phyloP scores from a whole-genome alignment of 176 grass and related monocot species.

The Chloris gayana region DNA sequence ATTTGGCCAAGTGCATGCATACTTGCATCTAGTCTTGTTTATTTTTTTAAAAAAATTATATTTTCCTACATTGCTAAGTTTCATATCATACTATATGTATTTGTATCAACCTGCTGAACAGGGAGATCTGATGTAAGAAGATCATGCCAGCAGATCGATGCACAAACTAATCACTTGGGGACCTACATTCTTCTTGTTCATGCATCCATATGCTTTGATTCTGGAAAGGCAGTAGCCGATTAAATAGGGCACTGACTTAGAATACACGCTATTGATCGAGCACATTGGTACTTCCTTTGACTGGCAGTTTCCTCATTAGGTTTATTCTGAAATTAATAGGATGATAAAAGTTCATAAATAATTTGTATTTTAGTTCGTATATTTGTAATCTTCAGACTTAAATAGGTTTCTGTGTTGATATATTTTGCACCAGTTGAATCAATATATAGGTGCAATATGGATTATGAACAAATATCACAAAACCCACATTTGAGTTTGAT shows the following conservation, averaged over 20 bases:
- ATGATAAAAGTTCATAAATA: neutral
- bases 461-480: neutral
- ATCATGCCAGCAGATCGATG: constrained; percentile 28
- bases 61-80: neutral
- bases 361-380: neutral
- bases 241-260: constrained; percentile 17
- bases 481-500: neutral
- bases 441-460: neutral
- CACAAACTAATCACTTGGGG: neutral
- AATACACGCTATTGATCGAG: constrained; percentile 1
- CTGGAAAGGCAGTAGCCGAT: neutral
- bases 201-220: constrained; percentile 16
- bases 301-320: neutral
- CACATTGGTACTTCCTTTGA: neutral
- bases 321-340: neutral
- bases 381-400: neutral
- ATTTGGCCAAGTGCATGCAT: neutral
- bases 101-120: neutral
- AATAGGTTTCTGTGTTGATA: neutral
- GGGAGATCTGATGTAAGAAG: constrained; percentile 20
- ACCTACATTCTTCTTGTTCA: constrained; percentile 43
- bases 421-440: neutral
- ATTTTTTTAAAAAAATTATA: neutral
- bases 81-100: neutral
- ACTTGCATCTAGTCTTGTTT: neutral